Evolutionary conservation across 176 grass and related monocot genomes (phyloP).

Genomic region (Areca catechu): DNA sequence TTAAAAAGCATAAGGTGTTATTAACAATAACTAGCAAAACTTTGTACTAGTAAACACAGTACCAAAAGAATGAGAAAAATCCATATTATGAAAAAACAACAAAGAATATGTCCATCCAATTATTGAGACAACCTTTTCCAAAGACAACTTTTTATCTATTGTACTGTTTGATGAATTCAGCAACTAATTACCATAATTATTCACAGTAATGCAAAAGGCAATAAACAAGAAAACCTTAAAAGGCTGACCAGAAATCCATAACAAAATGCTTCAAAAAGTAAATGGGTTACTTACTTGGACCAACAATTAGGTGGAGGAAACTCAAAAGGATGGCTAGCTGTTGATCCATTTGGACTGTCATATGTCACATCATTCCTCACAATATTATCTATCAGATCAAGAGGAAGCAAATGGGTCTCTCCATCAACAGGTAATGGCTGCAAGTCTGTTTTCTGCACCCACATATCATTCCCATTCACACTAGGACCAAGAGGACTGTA

Average conservation of each 20-base stretch:
- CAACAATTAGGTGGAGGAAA: slow-evolving; percentile 39
- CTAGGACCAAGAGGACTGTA: slow-evolving; percentile 17
- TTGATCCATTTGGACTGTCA: slow-evolving; percentile 38
- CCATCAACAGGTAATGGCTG: slow-evolving; percentile 44
- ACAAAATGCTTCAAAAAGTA: background rate
- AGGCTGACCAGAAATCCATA: slow-evolving; percentile 7
- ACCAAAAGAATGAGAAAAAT: too few species aligned
- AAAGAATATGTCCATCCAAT: too few species aligned
- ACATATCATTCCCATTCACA: slow-evolving; percentile 40
- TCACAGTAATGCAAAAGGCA: background rate
- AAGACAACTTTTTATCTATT: too few species aligned
- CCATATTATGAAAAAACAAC: too few species aligned
- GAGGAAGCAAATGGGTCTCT: slow-evolving; percentile 51
- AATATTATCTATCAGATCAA: slow-evolving; percentile 44
- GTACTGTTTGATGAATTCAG: too few species aligned
- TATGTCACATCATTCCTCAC: slow-evolving; percentile 20
- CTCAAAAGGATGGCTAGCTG: slow-evolving; percentile 28
- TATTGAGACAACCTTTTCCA: too few species aligned
- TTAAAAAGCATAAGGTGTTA: too few species aligned
- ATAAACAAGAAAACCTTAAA: background rate
- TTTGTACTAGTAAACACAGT: too few species aligned
- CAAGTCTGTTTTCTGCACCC: slow-evolving; percentile 39
- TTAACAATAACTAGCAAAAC: too few species aligned
- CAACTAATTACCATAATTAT: too few species aligned
- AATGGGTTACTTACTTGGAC: slow-evolving; percentile 55